phyloP scores from a whole-genome alignment of 305 asterid species.

The Fraxinus dipetala region DNA sequence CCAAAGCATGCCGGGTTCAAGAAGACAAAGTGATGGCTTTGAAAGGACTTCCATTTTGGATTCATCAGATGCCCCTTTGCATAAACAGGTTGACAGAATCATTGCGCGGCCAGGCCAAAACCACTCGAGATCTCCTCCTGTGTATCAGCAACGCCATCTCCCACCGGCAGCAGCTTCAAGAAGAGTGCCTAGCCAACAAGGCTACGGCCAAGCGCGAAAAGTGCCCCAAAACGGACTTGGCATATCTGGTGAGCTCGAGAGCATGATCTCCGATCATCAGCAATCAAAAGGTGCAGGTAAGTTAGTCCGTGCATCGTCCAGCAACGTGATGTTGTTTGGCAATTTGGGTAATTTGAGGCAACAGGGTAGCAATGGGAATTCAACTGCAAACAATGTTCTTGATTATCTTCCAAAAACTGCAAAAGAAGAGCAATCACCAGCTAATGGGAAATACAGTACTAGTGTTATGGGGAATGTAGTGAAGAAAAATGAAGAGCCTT shows the following conservation, averaged over 20 bases:
- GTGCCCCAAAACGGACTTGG: conserved; percentile 39
- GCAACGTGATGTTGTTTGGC: conserved; percentile 58
- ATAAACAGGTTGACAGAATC: conserved; percentile 40
- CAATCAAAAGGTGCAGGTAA: conserved; percentile 40
- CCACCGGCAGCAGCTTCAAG: conserved; percentile 3
- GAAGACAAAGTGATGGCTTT: conserved; percentile 24
- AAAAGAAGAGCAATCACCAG: conserved; percentile 31
- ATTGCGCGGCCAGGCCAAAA: conserved; percentile 59
- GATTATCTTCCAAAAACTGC: conserved; percentile 37
- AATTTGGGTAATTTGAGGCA: conserved; percentile 73
- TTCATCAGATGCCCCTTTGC: not conserved
- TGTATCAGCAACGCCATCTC: conserved; percentile 27
- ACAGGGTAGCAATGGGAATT: conserved; percentile 23
- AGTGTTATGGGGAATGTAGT: conserved; percentile 53
- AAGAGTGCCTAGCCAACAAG: conserved; percentile 17
- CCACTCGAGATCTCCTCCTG: conserved; percentile 32
- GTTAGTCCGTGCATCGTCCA: conserved; percentile 67
- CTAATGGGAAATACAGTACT: conserved; percentile 36
- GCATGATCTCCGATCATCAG: conserved; percentile 72
- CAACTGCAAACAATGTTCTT: conserved; percentile 8
- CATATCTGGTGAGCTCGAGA: conserved; percentile 69
- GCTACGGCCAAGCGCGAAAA: conserved; percentile 35
- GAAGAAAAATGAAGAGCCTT: conserved; percentile 43
- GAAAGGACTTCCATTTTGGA: conserved; percentile 17
- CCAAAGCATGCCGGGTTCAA: conserved; percentile 44